phyloP scores from a whole-genome alignment of 192 early-diverging fungal species.

The Kickxella alabastrina region DNA sequence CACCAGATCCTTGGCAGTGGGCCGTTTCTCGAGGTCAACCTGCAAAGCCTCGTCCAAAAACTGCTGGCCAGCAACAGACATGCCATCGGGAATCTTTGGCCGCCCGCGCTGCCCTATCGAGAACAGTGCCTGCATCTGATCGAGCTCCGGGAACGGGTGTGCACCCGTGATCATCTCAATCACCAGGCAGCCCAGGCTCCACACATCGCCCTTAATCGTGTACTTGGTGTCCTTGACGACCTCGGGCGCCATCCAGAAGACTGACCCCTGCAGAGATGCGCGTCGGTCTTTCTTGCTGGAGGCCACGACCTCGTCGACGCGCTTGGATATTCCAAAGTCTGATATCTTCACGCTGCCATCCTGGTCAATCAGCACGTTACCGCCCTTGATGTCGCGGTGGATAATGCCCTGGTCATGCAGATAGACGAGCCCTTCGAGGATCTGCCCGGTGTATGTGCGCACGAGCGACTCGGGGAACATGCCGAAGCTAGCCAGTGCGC shows the following conservation, averaged over 20 bases:
- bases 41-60: conserved; percentile 49
- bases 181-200: conserved; percentile 91
- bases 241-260: conserved; percentile 99
- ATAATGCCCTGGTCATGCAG: conserved; percentile 93
- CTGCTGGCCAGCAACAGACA: conserved; percentile 37
- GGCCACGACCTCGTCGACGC: conserved; percentile 66
- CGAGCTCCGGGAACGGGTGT: conserved; percentile 83
- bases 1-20: conserved; percentile 47
- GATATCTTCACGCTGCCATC: conserved; percentile 95
- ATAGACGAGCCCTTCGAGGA: conserved; percentile 89
- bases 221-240: conserved; percentile 91
- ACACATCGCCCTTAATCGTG: conserved; percentile 89
- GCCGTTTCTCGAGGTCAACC: conserved; percentile 50
- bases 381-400: conserved; percentile 98
- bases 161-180: conserved; percentile 99
- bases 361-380: conserved; percentile 87
- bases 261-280: conserved; percentile 88
- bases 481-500: conserved; percentile 79
- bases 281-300: conserved; percentile 50
- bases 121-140: conserved; percentile 80
- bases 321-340: conserved; percentile 99
- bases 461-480: conserved; percentile 82
- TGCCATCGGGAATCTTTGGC: conserved; percentile 40
- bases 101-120: conserved; percentile 54
- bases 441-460: conserved; percentile 83